phyloP scores from a whole-genome alignment of 2,329 filamentous ascomycete genomes.

The Colletotrichum sp. region DNA sequence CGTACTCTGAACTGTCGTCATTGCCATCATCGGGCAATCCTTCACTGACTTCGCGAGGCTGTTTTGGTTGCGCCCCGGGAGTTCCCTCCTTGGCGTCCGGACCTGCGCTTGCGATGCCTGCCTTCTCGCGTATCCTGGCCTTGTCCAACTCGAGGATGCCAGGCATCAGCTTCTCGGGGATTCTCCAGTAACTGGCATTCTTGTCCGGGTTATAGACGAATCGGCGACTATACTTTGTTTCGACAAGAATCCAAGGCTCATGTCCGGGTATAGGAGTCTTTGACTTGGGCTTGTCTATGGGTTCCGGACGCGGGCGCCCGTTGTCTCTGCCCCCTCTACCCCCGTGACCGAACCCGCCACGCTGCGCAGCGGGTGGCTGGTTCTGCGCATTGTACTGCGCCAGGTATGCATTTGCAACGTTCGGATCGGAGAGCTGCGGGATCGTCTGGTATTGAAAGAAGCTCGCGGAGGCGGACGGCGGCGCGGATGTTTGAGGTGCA shows the following conservation, averaged over 20 bases:
- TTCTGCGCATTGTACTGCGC: constrained; percentile 54
- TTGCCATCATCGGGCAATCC: neutral
- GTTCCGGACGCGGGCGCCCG: constrained; percentile 66
- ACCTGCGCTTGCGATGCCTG: constrained; percentile 27
- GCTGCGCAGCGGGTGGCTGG: constrained; percentile 38
- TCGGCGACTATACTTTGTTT: constrained; percentile 85
- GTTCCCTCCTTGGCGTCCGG: constrained; percentile 11
- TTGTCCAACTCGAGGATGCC: constrained; percentile 77
- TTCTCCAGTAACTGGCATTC: constrained; percentile 92
- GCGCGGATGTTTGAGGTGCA: neutral
- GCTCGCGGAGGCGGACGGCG: constrained; percentile 34
- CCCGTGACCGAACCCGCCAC: constrained; percentile 48
- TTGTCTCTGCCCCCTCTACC: constrained; percentile 52
- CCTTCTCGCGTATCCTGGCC: constrained; percentile 68
- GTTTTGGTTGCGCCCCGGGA: constrained; percentile 7
- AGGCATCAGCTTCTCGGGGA: constrained; percentile 84
- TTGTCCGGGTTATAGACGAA: constrained; percentile 91
- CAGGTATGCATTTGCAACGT: constrained; percentile 65
- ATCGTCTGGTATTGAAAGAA: constrained; percentile 47
- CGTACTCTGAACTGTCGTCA: constrained; percentile 74
- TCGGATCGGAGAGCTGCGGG: constrained; percentile 56
- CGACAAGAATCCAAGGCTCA: constrained; percentile 90
- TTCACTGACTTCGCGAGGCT: neutral
- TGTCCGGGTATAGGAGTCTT: constrained; percentile 81
- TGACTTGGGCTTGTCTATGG: constrained; percentile 79